Base-by-base conservation (phyloP, 2,329 filamentous ascomycete genomes). In the Cladosporium sp. region DNA sequence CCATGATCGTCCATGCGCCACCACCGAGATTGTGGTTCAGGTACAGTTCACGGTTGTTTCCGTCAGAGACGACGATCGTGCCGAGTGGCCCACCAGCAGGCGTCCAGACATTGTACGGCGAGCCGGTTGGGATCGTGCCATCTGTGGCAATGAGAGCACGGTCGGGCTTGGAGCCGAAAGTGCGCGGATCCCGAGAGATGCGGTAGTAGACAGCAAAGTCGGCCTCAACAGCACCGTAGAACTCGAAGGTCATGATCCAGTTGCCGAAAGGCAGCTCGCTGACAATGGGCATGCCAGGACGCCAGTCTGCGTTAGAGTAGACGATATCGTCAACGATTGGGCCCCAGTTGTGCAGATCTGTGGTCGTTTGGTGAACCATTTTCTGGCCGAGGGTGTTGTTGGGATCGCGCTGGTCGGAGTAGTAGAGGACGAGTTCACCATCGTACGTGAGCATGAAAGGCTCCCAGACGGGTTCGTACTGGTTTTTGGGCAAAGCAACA, bases 391-490 rank as follows among this genome's bases (percentile, higher is more conserved):
- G 48, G 11, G 48, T 50, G 61, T 88, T 73, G 1, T 71, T 70
- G 55, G 82, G 75, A 55, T 83, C 83, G 30, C 85, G 78, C 63
- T 88, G 85, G 65, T 88, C 85, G 1, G 84, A 83, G 70, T 88
- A 88, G 72, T 86, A 88, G 59, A 77, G 72, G 30, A 88, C 76
- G 15, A 88, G 68, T 45, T 79, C 72, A 47, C 79, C 74, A 50
- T 85, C 68, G 63, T 83, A 76, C 63, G 77, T 75, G 37, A 88
- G 67, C 15, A 64, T 50, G 64, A 85, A 87, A 0, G 85, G 85
- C 64, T 89, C 86, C 85, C 85, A 89, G 17, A 89, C 80, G 0
- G 84, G 83, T 0, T 82, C 85, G 32, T 82, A 64, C 1, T 82
- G 84, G 60, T 88, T 86, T 60, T 80, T 76, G 3, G 84, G 79